Evolutionary conservation across 1,139 yeast species (phyloP), one percentile per base, ranked within the genome.

Genomic region (Yarrowia galli): DNA sequence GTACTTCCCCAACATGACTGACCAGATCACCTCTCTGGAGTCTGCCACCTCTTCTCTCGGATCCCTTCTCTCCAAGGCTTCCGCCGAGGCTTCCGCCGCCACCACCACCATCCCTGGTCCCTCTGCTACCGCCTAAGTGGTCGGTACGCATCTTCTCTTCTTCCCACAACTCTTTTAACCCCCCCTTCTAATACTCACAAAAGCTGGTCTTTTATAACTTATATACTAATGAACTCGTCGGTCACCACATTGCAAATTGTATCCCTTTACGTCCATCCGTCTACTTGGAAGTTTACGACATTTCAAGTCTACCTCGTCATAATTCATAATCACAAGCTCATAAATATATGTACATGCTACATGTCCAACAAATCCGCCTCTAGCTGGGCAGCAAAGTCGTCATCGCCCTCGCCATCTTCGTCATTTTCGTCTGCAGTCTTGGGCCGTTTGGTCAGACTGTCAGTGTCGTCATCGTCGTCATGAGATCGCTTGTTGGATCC

Each of bases 1-100:
- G 61, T 54, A 54, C 61, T 54, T 54, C 61, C 61, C 61, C 61
- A 54, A n/a, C 46, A 54, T 54, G 61, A 54, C 61, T 40, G 61
- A 54, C 61, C 61, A 54, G 61, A 40, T 54, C 61, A 40, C 48
- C 61, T 54, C 61, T 40, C 61, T 54, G 46, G 46, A 46, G 42
- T 53, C 48, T 42, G 60, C 58, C 35, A 58, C 40, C 32, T 58
- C 58, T 42, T 45, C 65, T 23, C 53, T 48, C 1, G 3, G 35
- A 23, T 25, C 69, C 43, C 23, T 66, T 7, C 43, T 51, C 10
- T 49, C 54, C 28, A 16, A 56, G 32, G 56, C 53, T 16, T 22
- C 42, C 36, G 36, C 42, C 45, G 48, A 20, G 45, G 54, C 53
- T 35, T 40, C 60, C 10, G n/a, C 67, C 28, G 54, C 67, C 23